These are phyloP conservation scores for Marchantia paleacea DNA, from an alignment of 225 moss, liverwort and hornwort genomes.

Conservation along the genomic window DNA sequence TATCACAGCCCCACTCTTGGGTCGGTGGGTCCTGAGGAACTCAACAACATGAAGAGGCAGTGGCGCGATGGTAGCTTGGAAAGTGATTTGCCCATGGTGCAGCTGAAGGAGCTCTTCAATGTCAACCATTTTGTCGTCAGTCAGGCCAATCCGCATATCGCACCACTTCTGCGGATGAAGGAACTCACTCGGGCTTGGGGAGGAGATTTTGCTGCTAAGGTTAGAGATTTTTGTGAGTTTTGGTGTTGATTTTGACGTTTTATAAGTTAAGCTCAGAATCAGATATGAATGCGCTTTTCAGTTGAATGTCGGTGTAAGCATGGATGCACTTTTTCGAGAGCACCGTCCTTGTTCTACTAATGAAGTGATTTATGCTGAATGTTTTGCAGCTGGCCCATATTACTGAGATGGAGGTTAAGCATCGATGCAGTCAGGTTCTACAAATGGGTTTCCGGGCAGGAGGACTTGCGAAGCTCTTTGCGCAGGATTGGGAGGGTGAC, in stretches of 20 bases:
- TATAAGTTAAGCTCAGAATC: background rate
- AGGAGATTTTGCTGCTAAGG: slow-evolving; percentile 94
- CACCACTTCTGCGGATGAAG: slow-evolving; percentile 85
- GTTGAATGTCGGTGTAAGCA: slow-evolving; percentile 11
- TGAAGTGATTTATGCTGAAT: background rate
- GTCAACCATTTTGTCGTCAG: slow-evolving; percentile 99
- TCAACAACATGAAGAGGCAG: slow-evolving; percentile 68
- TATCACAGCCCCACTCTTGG: slow-evolving; percentile 85
- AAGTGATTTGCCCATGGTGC: slow-evolving; percentile 98
- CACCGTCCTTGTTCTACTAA: background rate
- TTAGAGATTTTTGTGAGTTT: slow-evolving; percentile 24
- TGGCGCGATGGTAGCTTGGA: slow-evolving; percentile 98
- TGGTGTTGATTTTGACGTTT: background rate
- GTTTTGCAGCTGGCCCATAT: slow-evolving; percentile 76
- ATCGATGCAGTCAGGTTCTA: slow-evolving; percentile 88
- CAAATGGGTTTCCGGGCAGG: slow-evolving; percentile 77
- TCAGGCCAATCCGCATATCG: slow-evolving; percentile 98
- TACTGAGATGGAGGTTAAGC: slow-evolving; percentile 97
- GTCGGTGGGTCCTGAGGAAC: slow-evolving; percentile 71
- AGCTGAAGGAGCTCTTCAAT: slow-evolving; percentile 95
- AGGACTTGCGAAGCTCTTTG: slow-evolving; percentile 93
- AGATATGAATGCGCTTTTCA: no score
- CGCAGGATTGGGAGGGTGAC: slow-evolving; percentile 99
- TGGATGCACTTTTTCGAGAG: background rate
- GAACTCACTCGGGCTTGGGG: slow-evolving; percentile 84